These are phyloP conservation scores for Austroboletus eburneus DNA, from an alignment of 768 basidiomycete species.

Conservation along the genomic window DNA sequence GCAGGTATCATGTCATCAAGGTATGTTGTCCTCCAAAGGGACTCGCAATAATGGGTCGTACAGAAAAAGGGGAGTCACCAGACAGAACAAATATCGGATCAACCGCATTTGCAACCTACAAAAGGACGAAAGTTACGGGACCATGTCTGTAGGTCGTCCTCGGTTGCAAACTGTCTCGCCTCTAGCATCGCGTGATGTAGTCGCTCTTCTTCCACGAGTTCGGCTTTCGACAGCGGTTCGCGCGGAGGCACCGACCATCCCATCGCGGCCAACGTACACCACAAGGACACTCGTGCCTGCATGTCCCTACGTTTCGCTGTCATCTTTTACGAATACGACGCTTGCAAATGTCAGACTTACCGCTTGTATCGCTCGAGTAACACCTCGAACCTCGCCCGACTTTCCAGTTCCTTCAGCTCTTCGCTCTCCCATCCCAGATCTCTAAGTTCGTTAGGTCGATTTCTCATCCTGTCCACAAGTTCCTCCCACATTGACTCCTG, in stretches of 20 bases:
- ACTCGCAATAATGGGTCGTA: slow-evolving; percentile 4
- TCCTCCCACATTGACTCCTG: slow-evolving; percentile 80
- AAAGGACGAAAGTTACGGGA: slow-evolving; percentile 60
- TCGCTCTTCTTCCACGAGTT: slow-evolving; percentile 64
- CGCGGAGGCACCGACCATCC: slow-evolving; percentile 58
- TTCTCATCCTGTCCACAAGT: slow-evolving; percentile 56
- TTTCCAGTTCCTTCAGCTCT: slow-evolving; percentile 54
- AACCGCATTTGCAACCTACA: slow-evolving; percentile 50
- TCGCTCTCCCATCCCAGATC: slow-evolving; percentile 71
- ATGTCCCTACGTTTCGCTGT: slow-evolving; percentile 46
- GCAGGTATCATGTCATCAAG: slow-evolving; percentile 23
- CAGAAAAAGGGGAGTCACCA: neutral
- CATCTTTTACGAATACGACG: slow-evolving; percentile 1
- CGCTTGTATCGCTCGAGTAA: slow-evolving; percentile 53
- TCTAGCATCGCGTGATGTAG: slow-evolving; percentile 58
- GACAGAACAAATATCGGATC: slow-evolving; percentile 3
- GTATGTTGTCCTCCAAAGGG: slow-evolving; percentile 19
- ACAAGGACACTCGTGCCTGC: slow-evolving; percentile 57
- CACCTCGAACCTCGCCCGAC: slow-evolving; percentile 54
- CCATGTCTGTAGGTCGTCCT: slow-evolving; percentile 49
- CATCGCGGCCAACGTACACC: slow-evolving; percentile 56
- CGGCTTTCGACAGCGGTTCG: slow-evolving; percentile 64
- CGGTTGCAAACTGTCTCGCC: slow-evolving; percentile 47
- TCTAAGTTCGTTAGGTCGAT: slow-evolving; percentile 47
- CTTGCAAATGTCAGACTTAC: slow-evolving; percentile 32